These are phyloP conservation scores for Glarea lozoyensis DNA, from an alignment of 495 filamentous ascomycete genomes.

Conservation along the genomic window DNA sequence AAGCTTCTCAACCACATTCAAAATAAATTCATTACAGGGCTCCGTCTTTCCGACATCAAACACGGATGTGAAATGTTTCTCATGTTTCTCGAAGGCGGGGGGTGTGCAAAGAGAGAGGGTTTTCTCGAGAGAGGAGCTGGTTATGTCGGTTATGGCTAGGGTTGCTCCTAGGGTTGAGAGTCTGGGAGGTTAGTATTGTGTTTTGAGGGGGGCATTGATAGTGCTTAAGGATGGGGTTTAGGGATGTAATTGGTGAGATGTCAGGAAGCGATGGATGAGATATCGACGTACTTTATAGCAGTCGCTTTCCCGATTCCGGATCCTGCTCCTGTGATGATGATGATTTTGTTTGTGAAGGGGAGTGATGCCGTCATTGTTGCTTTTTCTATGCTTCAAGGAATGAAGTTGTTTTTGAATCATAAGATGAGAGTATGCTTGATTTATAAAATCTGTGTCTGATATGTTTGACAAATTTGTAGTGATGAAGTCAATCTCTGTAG, in stretches of 20 bases:
- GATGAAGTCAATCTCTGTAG: too few species aligned
- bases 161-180: conserved; percentile 32
- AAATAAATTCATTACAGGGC: conserved; percentile 22
- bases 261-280: too few species aligned
- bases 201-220: background rate
- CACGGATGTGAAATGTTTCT: conserved; percentile 10
- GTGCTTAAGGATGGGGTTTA: too few species aligned
- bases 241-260: too few species aligned
- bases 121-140: conserved; percentile 21
- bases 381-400: too few species aligned
- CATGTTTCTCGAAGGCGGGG: too few species aligned
- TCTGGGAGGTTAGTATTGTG: conserved; percentile 16
- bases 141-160: conserved; percentile 37
- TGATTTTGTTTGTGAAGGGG: background rate
- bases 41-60: conserved; percentile 30
- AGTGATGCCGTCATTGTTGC: conserved; percentile 14
- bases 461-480: too few species aligned
- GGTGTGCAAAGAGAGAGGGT: conserved; percentile 13
- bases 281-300: conserved; percentile 16
- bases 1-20: conserved; percentile 22
- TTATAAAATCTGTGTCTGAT: too few species aligned
- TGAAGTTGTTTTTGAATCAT: too few species aligned
- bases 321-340: conserved; percentile 4
- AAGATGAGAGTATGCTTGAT: too few species aligned
- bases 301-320: conserved; percentile 43